A percentile compares a stretch with the other conserved stretches of the same genome.
Evolutionary conservation across 2,329 filamentous ascomycete genomes (phyloP).

Genomic region (Pseudopithomyces chartarum): DNA sequence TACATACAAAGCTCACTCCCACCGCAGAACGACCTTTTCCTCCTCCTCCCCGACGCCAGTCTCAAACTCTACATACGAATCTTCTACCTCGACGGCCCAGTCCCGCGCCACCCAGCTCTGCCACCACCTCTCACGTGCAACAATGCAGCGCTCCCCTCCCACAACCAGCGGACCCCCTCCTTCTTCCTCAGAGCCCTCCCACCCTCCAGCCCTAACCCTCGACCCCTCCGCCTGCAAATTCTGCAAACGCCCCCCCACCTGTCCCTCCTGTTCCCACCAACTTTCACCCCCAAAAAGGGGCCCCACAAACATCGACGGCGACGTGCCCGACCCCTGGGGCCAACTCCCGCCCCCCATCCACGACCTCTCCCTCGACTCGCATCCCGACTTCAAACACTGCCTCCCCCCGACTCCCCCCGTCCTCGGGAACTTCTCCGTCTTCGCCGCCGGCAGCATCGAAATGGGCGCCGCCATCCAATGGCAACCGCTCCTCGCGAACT

Average conservation of each 20-base stretch:
- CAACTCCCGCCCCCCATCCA: slow-evolving; percentile 26
- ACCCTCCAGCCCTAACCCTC: not conserved
- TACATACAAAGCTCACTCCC: not conserved
- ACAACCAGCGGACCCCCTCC: not conserved
- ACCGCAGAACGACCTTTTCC: not conserved
- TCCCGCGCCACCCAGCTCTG: slow-evolving; percentile 11
- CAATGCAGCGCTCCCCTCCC: not conserved
- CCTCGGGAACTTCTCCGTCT: slow-evolving; percentile 50
- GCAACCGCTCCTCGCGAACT: slow-evolving; percentile 53
- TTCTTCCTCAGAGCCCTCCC: not conserved
- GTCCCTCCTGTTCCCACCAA: slow-evolving; percentile 1
- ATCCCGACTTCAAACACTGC: slow-evolving; percentile 21
- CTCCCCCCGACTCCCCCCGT: slow-evolving; percentile 21
- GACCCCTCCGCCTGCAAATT: slow-evolving; percentile 2
- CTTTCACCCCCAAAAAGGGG: not conserved
- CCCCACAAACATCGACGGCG: slow-evolving; percentile 24
- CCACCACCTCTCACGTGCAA: slow-evolving; percentile 11
- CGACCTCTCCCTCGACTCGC: slow-evolving; percentile 13
- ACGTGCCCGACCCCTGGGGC: slow-evolving; percentile 23
- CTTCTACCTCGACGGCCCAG: slow-evolving; percentile 4
- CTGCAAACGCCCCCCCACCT: slow-evolving; percentile 8
- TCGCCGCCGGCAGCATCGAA: slow-evolving; percentile 64
- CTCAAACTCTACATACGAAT: no score
- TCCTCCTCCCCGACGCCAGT: not conserved
- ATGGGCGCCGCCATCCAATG: slow-evolving; percentile 54